Conservation (phyloP, 306 rosid species). For the Cicer bijugum region DNA sequence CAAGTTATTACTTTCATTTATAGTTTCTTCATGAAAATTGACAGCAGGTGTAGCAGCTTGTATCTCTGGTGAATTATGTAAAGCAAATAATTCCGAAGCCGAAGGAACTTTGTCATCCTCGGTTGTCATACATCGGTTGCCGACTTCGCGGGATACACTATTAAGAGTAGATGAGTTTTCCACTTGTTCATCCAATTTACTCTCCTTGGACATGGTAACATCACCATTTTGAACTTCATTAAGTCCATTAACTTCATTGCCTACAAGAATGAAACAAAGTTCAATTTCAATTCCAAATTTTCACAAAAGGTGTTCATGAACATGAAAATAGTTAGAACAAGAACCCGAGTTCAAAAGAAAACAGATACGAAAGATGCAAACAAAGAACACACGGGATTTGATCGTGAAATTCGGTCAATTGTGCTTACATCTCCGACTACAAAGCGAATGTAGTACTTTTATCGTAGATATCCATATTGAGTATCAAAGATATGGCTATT, state of each 20-base stretch:
- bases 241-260: slow-evolving; percentile 42
- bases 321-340: neutral
- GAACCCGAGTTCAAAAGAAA: no score
- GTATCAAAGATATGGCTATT: neutral
- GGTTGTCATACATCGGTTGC: slow-evolving; percentile 13
- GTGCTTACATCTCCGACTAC: no score
- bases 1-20: slow-evolving; percentile 39
- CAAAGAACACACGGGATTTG: no score
- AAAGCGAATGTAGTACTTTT: no score
- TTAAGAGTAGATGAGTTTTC: slow-evolving; percentile 33
- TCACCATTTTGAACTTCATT: slow-evolving; percentile 45
- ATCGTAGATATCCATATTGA: neutral
- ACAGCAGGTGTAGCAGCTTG: slow-evolving; percentile 11
- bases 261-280: slow-evolving; percentile 46
- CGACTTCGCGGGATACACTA: slow-evolving; percentile 35
- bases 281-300: slow-evolving; percentile 32
- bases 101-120: slow-evolving; percentile 15
- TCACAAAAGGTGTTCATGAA: neutral
- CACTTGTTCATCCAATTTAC: slow-evolving; percentile 22
- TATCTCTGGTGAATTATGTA: slow-evolving; percentile 36
- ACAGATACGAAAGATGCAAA: no score
- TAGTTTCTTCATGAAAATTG: slow-evolving; percentile 18
- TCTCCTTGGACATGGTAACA: slow-evolving; percentile 26
- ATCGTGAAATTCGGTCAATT: no score
- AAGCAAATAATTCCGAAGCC: slow-evolving; percentile 20